Percentiles rank a stretch among this genome's conserved stretches.
Evolutionary conservation across 345 rosid genomes (phyloP).

Genomic region (Euclidium syriacum): DNA sequence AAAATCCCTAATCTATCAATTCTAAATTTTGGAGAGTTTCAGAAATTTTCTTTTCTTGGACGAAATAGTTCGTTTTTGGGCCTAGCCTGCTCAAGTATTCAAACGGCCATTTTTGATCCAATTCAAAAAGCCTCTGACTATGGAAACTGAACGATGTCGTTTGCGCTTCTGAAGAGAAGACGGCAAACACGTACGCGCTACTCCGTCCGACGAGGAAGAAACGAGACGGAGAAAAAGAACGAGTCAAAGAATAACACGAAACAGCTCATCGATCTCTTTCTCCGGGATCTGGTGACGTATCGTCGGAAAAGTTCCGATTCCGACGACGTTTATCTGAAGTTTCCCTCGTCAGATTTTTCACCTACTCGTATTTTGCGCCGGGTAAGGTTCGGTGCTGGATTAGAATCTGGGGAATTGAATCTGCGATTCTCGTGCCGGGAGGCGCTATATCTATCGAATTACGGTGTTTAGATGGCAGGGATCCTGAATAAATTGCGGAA

Average conservation of each 20-base stretch:
- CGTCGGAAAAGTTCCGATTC: conserved; percentile 6
- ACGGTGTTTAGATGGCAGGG: conserved; percentile 45
- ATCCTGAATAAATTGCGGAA: conserved; percentile 68
- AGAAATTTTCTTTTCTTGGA: too few relatives aligned
- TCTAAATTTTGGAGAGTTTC: too few relatives aligned
- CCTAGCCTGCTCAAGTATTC: too few relatives aligned
- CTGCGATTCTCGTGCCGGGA: neutral
- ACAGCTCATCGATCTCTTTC: neutral
- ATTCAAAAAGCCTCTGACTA: too few relatives aligned
- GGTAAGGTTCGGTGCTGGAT: neutral
- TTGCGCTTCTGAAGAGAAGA: neutral
- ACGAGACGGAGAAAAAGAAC: neutral
- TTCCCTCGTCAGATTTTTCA: neutral
- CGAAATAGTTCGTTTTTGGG: too few relatives aligned
- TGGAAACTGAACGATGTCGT: neutral
- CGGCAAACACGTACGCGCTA: neutral
- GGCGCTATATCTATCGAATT: neutral
- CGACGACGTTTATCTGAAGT: neutral
- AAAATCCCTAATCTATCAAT: too few relatives aligned
- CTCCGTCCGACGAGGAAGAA: conserved; percentile 1
- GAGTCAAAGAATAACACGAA: neutral
- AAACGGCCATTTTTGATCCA: too few relatives aligned
- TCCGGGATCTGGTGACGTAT: neutral
- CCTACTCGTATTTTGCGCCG: neutral
- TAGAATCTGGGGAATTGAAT: neutral